phyloP scores from a whole-genome alignment of 1,284 basidiomycete genomes.

The Prillingera fragicola region DNA sequence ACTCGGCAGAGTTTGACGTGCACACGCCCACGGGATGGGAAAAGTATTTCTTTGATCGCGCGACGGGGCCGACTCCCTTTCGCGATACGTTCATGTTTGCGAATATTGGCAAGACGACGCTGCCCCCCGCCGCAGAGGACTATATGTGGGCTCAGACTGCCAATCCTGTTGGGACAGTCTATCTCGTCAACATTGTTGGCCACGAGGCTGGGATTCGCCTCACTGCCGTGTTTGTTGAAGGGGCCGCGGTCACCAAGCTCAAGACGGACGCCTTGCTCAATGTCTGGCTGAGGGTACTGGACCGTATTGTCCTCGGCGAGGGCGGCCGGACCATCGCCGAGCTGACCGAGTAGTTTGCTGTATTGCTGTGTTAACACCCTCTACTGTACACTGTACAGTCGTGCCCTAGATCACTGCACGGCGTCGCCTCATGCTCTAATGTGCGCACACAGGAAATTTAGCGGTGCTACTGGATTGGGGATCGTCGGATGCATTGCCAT shows the following conservation, averaged over 20 bases:
- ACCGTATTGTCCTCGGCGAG: slow-evolving; percentile 7
- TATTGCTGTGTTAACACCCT: too few species aligned
- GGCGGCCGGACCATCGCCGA: slow-evolving; percentile 7
- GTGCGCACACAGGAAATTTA: too few species aligned
- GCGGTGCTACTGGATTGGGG: too few species aligned
- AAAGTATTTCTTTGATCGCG: slow-evolving; percentile 25
- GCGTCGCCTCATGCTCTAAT: too few species aligned
- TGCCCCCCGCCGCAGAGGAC: slow-evolving; percentile 27
- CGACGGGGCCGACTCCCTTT: slow-evolving; percentile 12
- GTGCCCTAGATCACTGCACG: too few species aligned
- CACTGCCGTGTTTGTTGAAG: slow-evolving; percentile 24
- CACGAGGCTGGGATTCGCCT: too few species aligned
- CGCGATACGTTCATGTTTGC: slow-evolving; percentile 22
- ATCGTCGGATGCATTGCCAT: too few species aligned
- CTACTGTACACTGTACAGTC: too few species aligned
- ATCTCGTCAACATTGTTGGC: too few species aligned
- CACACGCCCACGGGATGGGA: slow-evolving; percentile 37
- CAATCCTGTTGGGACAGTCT: too few species aligned
- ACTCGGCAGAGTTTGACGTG: slow-evolving; percentile 9
- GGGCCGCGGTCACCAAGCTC: slow-evolving; percentile 14
- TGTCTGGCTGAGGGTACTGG: slow-evolving; percentile 5
- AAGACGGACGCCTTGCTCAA: slow-evolving; percentile 8
- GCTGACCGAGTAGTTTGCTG: slow-evolving; percentile 2
- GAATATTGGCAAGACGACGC: slow-evolving; percentile 30
- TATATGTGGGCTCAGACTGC: slow-evolving; percentile 33